These are phyloP conservation scores for Pleodorina starrii DNA, from an alignment of 139 green algal species.

Conservation along the genomic window DNA sequence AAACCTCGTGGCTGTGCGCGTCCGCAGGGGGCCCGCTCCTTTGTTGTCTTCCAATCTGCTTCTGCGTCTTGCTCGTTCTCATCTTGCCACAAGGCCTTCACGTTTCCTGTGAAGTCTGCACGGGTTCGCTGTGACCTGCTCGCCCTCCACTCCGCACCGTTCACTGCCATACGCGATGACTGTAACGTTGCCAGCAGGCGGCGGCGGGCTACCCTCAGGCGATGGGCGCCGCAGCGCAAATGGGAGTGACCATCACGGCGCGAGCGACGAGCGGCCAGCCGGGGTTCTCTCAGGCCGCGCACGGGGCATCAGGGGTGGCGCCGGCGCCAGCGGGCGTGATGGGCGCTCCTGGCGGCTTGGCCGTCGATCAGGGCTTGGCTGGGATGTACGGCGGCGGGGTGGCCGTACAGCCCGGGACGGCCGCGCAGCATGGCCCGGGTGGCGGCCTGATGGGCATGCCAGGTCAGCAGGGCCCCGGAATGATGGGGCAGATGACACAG, in stretches of 20 bases:
- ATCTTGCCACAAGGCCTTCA: too few relatives aligned
- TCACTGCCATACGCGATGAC: too few relatives aligned
- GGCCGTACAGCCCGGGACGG: background rate
- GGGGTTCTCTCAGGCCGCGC: background rate
- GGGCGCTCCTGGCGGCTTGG: background rate
- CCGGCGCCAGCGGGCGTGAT: background rate
- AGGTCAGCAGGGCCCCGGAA: background rate
- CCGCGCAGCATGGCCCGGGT: background rate
- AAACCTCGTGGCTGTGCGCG: too few relatives aligned
- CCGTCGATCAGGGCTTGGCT: background rate
- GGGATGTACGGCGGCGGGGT: constrained; percentile 6
- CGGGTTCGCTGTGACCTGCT: too few relatives aligned
- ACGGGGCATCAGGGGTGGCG: background rate
- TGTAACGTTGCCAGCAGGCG: too few relatives aligned
- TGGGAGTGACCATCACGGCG: background rate
- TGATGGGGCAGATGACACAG: constrained; percentile 18
- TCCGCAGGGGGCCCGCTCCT: too few relatives aligned
- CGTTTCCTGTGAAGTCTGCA: too few relatives aligned
- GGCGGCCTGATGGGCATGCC: constrained; percentile 5
- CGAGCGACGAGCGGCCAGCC: background rate
- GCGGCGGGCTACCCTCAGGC: constrained; percentile 22
- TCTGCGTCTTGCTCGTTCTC: too few relatives aligned
- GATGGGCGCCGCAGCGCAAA: background rate
- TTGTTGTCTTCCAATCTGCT: too few relatives aligned
- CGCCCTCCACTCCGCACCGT: too few relatives aligned